Evolutionary conservation across 176 grass and related monocot species (phyloP), one percentile per base, ranked within the genome.

Genomic region (Zizania latifolia): DNA sequence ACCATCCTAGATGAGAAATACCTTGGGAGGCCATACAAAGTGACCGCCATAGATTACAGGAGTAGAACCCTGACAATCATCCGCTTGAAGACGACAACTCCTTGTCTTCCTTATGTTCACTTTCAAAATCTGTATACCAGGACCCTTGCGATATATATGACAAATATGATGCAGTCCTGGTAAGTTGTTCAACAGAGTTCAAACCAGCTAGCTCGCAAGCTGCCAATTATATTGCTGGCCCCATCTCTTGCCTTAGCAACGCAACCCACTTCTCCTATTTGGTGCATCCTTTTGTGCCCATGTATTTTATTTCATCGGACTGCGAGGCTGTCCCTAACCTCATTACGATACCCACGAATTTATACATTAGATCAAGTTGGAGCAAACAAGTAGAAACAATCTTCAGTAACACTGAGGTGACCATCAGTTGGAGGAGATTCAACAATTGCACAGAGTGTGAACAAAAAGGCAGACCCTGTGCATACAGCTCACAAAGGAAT

Each of bases 1-100:
- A 86, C 83, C 74, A 7, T 87, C 55, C 53, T 93, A 21, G 32
- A 29, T 15, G 36, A 79, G 46, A 56, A 83, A 31, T 2, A n/a
- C 29, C 13, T 51, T 33, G 77, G n/a, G n/a, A n/a, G n/a, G n/a
- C n/a, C n/a, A n/a, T n/a, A n/a, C n/a, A n/a, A n/a, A n/a, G n/a
- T n/a, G n/a, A n/a, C n/a, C n/a, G n/a, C n/a, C n/a, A n/a, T n/a
- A n/a, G n/a, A n/a, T n/a, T n/a, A n/a, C n/a, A 16, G 1, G 15
- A 0, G 2, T 10, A 1, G 1, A 2, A 2, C 0, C 5, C 26
- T 93, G 30, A 26, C 24, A 1, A 27, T 70, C 3, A n/a, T 44
- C 14, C 72, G 11, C 59, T 65, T 40, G 11, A 19, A 21, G 33
- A 86, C 1, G n/a, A n/a, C n/a, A n/a, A n/a, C n/a, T n/a, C n/a